Evolutionary conservation across 1,284 basidiomycete genomes (phyloP).

Genomic region (Boletus calvinii): DNA sequence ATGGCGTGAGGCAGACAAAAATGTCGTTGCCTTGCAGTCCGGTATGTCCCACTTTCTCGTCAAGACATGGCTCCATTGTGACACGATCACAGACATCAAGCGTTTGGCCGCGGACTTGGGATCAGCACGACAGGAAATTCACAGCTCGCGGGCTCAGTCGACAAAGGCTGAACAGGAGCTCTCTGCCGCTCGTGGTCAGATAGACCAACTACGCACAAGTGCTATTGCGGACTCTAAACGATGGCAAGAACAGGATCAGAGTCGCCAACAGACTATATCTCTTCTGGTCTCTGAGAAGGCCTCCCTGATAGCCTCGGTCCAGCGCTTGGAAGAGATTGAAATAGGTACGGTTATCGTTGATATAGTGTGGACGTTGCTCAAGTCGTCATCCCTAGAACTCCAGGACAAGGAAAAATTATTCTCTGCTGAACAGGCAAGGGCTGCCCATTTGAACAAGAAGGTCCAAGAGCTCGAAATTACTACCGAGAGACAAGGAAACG

Average conservation of each 20-base stretch:
- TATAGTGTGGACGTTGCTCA: background rate
- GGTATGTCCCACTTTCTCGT: conserved; percentile 16
- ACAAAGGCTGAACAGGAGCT: conserved; percentile 27
- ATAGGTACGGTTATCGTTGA: conserved; percentile 39
- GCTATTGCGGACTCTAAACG: conserved; percentile 14
- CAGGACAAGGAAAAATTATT: conserved; percentile 46
- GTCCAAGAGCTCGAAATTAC: conserved; percentile 44
- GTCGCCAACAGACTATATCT: conserved; percentile 63
- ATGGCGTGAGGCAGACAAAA: conserved; percentile 9
- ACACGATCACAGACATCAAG: conserved; percentile 20
- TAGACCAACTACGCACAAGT: conserved; percentile 17
- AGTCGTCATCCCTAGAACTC: conserved; percentile 39
- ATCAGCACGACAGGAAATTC: conserved; percentile 13
- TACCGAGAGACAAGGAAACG: conserved; percentile 38
- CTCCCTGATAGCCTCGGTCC: conserved; percentile 51
- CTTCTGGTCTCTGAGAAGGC: conserved; percentile 70
- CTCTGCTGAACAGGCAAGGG: conserved; percentile 42
- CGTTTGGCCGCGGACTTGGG: conserved; percentile 20
- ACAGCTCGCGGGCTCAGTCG: conserved; percentile 10
- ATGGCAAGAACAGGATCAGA: conserved; percentile 41
- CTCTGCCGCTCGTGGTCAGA: conserved; percentile 18
- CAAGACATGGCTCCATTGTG: background rate
- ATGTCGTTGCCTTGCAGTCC: conserved; percentile 17
- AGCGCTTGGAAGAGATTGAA: conserved; percentile 50
- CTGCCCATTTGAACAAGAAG: conserved; percentile 41